Percentiles rank a stretch among this genome's conserved stretches.
Evolutionary conservation across 176 grass and related monocot species (phyloP).

Genomic region (Bothriochloa decipiens): DNA sequence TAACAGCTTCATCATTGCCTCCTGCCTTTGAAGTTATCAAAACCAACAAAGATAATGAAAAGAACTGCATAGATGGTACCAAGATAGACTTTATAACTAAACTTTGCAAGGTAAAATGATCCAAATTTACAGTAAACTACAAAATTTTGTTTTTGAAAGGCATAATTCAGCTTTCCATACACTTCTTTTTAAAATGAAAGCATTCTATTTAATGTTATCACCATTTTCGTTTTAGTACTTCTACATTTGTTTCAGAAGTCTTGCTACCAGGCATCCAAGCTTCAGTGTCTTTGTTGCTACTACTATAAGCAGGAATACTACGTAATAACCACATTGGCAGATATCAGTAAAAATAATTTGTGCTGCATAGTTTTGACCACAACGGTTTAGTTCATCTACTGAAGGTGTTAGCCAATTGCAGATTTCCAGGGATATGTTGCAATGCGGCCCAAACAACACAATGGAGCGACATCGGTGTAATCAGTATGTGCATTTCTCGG

Average conservation of each 20-base stretch:
- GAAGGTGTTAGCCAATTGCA: neutral
- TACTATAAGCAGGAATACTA: neutral
- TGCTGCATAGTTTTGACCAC: neutral
- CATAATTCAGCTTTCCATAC: neutral
- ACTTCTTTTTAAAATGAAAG: neutral
- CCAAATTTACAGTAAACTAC: neutral
- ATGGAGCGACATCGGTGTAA: neutral
- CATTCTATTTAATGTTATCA: neutral
- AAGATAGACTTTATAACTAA: neutral
- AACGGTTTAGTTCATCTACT: neutral
- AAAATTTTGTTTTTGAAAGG: neutral
- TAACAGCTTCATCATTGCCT: neutral
- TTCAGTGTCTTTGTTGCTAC: neutral
- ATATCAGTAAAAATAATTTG: neutral
- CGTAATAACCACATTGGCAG: neutral
- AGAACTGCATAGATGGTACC: neutral
- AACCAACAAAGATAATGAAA: neutral
- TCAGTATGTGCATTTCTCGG: neutral
- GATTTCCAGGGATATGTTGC: neutral
- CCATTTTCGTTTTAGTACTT: neutral
- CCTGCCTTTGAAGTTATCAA: neutral
- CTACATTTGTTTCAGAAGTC: constrained; percentile 13
- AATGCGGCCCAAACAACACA: neutral
- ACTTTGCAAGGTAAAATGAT: neutral
- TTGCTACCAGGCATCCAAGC: neutral